Evolutionary conservation across 176 grass and related monocot species (phyloP).

Genomic region (Oryza rufipogon): DNA sequence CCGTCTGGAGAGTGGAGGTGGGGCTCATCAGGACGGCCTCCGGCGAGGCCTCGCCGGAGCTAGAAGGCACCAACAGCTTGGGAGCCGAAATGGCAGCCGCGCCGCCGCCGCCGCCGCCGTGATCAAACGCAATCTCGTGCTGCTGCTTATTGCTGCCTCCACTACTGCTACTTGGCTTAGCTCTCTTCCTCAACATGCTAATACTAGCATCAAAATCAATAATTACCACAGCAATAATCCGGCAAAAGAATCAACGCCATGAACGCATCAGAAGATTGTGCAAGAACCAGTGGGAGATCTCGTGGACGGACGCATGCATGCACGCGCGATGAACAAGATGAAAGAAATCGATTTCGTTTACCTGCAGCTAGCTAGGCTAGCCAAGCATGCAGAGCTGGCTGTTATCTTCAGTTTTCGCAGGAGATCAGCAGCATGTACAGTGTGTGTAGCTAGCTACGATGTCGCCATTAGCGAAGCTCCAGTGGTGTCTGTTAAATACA

Average conservation of each 20-base stretch:
- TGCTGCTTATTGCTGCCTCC: conserved; percentile 30
- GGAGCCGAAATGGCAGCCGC: not conserved
- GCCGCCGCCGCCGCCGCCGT: not conserved
- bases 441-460: too few species aligned
- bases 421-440: not conserved
- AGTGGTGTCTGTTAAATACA: conserved; percentile 39
- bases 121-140: conserved; percentile 34
- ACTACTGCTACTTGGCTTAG: conserved; percentile 10
- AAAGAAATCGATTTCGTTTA: not conserved
- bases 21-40: conserved; percentile 46
- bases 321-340: not conserved
- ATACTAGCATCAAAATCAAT: not conserved
- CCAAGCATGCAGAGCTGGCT: not conserved
- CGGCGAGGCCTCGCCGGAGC: conserved; percentile 24
- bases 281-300: not conserved
- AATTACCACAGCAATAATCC: not conserved
- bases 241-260: not conserved
- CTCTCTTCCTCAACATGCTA: conserved; percentile 62
- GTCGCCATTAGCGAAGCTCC: not conserved
- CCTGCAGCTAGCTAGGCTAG: not conserved
- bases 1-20: conserved; percentile 56
- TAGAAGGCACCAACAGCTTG: conserved; percentile 38
- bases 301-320: not conserved
- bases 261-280: not conserved
- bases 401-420: not conserved